Conservation (phyloP, 345 rosid genomes). For the Citrus sinensis region DVS_A1.0 CM039162.1:20411501-20412000, state of each 20-base stretch:
- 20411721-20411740: slow-evolving; percentile 12
- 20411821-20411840: background rate
- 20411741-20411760: slow-evolving; percentile 14
- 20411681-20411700: background rate
- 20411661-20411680: background rate
- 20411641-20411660: background rate
- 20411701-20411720: background rate
- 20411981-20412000: no score
- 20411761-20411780: slow-evolving; percentile 24
- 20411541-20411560: slow-evolving; percentile 73
- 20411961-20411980: no score
- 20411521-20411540: slow-evolving; percentile 96
- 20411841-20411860: no score
- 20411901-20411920: background rate
- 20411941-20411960: no score
- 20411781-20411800: background rate
- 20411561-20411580: slow-evolving; percentile 46
- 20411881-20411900: background rate
- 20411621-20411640: slow-evolving; percentile 21
- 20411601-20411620: slow-evolving; percentile 5
- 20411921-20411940: background rate
- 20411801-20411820: slow-evolving; percentile 12
- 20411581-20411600: background rate
- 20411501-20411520: slow-evolving; percentile 96
- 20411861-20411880: background rate